Conservation (phyloP, 1,284 basidiomycete genomes). For the Pseudozyma sp. region DNA sequence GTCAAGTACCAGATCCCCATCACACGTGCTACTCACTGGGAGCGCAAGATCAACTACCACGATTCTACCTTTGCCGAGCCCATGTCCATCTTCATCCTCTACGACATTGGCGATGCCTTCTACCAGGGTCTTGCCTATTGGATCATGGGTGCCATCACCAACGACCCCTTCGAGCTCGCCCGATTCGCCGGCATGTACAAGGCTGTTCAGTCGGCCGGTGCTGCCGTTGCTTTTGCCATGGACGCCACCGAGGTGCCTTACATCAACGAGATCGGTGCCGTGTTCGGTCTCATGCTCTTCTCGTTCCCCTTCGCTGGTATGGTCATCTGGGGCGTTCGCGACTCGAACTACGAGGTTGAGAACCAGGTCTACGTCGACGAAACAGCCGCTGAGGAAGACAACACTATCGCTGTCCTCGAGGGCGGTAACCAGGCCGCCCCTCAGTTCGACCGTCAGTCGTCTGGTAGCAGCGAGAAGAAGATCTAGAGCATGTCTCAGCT, state of each 20-base stretch:
- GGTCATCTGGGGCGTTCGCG: conserved; percentile 27
- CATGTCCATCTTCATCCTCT: conserved; percentile 34
- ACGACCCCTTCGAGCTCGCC: conserved; percentile 60
- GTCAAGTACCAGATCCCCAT: conserved; percentile 42
- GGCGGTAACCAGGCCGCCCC: conserved; percentile 8
- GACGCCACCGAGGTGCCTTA: conserved; percentile 38
- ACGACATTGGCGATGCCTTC: conserved; percentile 39
- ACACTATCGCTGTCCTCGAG: conserved; percentile 27
- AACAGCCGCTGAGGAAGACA: conserved; percentile 19
- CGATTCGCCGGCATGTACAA: conserved; percentile 56
- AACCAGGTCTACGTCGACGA: conserved; percentile 34
- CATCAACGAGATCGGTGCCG: conserved; percentile 41
- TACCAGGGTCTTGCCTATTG: conserved; percentile 51
- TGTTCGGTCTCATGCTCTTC: conserved; percentile 33
- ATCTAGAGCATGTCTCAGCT: background rate
- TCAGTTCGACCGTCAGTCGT: conserved; percentile 27
- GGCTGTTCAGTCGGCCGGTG: conserved; percentile 55
- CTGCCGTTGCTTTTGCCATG: conserved; percentile 49
- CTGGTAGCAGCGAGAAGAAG: conserved; percentile 40
- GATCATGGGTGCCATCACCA: conserved; percentile 58
- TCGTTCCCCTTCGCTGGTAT: conserved; percentile 29
- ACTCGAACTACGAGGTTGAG: conserved; percentile 39
- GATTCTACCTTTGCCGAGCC: conserved; percentile 33
- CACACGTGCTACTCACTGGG: conserved; percentile 37
- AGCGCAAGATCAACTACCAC: conserved; percentile 32